Evolutionary conservation across 306 rosid species (phyloP), one percentile per base, ranked within the genome.

Genomic region (Inga laurina): DNA sequence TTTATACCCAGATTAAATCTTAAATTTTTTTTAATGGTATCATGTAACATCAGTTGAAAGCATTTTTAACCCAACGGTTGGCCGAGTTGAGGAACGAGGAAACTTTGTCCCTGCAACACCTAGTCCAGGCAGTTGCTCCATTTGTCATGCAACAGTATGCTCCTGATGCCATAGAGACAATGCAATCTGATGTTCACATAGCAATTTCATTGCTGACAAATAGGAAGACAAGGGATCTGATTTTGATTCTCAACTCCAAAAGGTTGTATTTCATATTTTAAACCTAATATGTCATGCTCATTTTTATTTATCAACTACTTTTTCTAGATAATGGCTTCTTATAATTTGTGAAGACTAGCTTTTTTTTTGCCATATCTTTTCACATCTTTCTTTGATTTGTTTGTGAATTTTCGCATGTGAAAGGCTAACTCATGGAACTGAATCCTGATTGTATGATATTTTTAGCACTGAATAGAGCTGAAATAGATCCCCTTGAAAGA

Each of bases 211-310:
- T 65, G 71, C 43, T 65, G 43, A 65, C 71, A 65, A 65, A 65
- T 65, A 65, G 71, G 71, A 65, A 65, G 43, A 65, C 71, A 32
- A 65, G 71, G 71, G 71, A 65, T 32, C 34, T 65, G 43, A 65
- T 65, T 32, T 65, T 65, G 44, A 65, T 65, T 65, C 71, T 65
- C n/a, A 65, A 65, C 71, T 65, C 71, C 71, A 34, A 65, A 65
- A 65, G 71, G 71, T 65, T 32, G n/a, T 32, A 7, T 15, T 64
- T 64, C 21, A 65, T 65, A 34, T 34, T 5, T 32, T 32, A 14
- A 65, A 32, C n/a, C 71, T 65, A 65, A 65, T 32, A 32, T 65
- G 1, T 65, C 71, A 65, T 65, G n/a, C 71, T 32, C n/a, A 65
- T 30, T 65, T 65, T 7, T 14, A 30, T 65, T 65, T 14, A 65